These are phyloP conservation scores for Cladosporium sp. DNA, from an alignment of 2,329 filamentous ascomycete genomes.

Conservation along the genomic window DNA sequence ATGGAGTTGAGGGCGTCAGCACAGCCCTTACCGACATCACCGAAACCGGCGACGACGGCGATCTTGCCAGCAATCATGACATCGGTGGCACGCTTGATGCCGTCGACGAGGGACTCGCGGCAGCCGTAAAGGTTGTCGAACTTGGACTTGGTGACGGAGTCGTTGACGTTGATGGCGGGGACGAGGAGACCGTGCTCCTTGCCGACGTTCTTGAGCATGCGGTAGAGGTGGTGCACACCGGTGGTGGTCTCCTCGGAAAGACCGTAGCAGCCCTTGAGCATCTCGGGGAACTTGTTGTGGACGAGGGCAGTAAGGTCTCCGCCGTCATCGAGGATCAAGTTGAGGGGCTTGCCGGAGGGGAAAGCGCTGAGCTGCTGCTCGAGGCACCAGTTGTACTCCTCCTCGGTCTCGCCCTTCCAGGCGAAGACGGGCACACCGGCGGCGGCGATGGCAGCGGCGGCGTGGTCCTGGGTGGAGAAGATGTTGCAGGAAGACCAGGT, in stretches of 20 bases:
- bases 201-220: constrained; percentile 82
- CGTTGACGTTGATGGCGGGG: constrained; percentile 98
- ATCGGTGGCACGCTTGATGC: constrained; percentile 99
- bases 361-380: constrained; percentile 97
- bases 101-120: constrained; percentile 97
- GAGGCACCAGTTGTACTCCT: constrained; percentile 99
- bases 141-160: constrained; percentile 99
- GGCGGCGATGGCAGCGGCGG: constrained; percentile 94
- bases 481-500: constrained; percentile 99
- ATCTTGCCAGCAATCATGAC: constrained; percentile 99
- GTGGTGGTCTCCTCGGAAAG: constrained; percentile 99
- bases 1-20: constrained; percentile 93
- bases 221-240: constrained; percentile 98
- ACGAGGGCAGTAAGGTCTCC: constrained; percentile 95
- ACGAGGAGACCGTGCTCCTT: constrained; percentile 72
- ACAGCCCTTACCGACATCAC: constrained; percentile 99
- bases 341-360: constrained; percentile 94
- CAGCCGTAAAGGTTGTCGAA: constrained; percentile 99
- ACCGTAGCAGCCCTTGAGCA: constrained; percentile 97
- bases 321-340: constrained; percentile 98
- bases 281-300: constrained; percentile 97
- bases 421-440: constrained; percentile 84
- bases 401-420: constrained; percentile 93
- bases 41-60: constrained; percentile 94
- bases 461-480: constrained; percentile 98